Evolutionary conservation across 106 monocot species (phyloP).

Genomic region (Cymbidium sinense): DNA sequence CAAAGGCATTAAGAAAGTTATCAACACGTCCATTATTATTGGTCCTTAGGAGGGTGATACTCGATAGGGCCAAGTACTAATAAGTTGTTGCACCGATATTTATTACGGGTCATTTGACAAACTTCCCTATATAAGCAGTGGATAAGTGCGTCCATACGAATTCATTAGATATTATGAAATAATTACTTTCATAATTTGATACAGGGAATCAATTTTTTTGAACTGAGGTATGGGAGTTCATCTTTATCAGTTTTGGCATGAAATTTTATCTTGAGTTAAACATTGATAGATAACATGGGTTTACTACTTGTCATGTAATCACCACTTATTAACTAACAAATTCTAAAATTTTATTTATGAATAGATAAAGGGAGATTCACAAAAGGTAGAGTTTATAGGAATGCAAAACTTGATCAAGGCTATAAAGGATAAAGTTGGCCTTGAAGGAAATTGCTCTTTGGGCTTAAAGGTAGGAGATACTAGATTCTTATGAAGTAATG

Average conservation of each 20-base stretch:
- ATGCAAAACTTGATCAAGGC: conserved; percentile 89
- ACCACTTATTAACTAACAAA: background rate
- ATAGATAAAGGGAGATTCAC: conserved; percentile 95
- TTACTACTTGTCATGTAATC: background rate
- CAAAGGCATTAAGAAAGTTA: conserved; percentile 82
- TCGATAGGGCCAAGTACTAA: conserved; percentile 99
- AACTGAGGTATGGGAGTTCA: conserved; percentile 47
- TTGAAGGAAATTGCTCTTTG: conserved; percentile 88
- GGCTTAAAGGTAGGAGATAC: conserved; percentile 43
- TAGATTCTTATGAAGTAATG: background rate
- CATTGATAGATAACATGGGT: no score
- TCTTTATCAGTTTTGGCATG: background rate
- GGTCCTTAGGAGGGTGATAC: conserved; percentile 99
- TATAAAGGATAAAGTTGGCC: conserved; percentile 57
- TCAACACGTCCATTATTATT: conserved; percentile 91
- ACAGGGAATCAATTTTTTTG: conserved; percentile 85
- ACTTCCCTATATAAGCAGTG: background rate
- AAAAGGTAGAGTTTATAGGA: conserved; percentile 87
- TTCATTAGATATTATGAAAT: background rate
- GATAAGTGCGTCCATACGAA: background rate
- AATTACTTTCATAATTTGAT: conserved; percentile 1
- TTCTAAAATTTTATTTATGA: background rate
- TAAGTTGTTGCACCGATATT: conserved; percentile 20
- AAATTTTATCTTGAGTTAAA: conserved; percentile 2
- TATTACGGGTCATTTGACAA: background rate